Conservation (phyloP, 2,329 filamentous ascomycete species). For the Ophiocordyceps camponoti-saundersi region DNA sequence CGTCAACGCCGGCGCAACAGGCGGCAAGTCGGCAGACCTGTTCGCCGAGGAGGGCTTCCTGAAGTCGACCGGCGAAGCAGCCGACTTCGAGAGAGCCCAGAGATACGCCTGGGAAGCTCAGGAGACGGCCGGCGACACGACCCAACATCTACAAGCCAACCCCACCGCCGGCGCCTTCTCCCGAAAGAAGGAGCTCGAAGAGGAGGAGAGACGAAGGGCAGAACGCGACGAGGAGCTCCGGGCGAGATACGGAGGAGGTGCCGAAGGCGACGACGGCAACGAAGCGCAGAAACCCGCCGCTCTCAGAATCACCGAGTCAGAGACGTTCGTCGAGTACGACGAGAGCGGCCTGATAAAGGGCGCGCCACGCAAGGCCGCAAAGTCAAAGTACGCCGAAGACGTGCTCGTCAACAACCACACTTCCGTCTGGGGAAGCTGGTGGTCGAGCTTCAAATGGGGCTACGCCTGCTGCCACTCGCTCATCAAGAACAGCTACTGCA, state of each 20-base stretch:
- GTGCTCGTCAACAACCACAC: constrained; percentile 81
- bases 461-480: constrained; percentile 90
- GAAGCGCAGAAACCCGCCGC: constrained; percentile 37
- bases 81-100: constrained; percentile 80
- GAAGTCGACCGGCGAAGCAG: constrained; percentile 74
- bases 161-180: constrained; percentile 80
- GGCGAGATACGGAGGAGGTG: constrained; percentile 67
- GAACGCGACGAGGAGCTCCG: constrained; percentile 53
- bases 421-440: constrained; percentile 93
- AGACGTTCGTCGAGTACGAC: constrained; percentile 87
- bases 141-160: constrained; percentile 85
- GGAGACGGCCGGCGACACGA: constrained; percentile 61
- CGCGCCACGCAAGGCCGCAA: constrained; percentile 55
- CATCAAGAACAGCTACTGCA: constrained; percentile 95
- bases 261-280: constrained; percentile 11
- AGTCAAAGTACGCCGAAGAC: constrained; percentile 86
- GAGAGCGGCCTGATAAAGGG: constrained; percentile 81
- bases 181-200: constrained; percentile 63
- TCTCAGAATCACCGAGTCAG: constrained; percentile 60
- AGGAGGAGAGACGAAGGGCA: constrained; percentile 50
- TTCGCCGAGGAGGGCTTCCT: constrained; percentile 91
- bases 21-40: constrained; percentile 62
- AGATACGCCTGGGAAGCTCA: constrained; percentile 91
- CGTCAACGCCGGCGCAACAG: constrained; percentile 67
- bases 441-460: constrained; percentile 88